A percentile compares a stretch with the other conserved stretches of the same genome.
Conservation (phyloP, 345 rosid genomes). For the Eucalyptus camaldulensis region DNA sequence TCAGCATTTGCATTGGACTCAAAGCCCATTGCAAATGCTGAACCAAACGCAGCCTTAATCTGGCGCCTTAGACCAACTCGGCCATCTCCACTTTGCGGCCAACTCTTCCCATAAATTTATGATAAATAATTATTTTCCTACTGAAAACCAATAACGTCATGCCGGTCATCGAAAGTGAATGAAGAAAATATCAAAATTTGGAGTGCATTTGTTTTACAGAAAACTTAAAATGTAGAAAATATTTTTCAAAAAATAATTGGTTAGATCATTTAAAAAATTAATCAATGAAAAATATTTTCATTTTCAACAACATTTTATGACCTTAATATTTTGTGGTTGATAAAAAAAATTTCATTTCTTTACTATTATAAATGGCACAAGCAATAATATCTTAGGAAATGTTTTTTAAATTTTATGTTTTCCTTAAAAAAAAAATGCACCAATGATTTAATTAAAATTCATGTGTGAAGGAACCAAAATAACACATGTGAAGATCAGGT, state of each 20-base stretch:
- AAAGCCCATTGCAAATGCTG: too few relatives aligned
- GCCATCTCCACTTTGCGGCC: constrained; percentile 61
- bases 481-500: background rate
- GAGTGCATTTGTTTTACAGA: background rate
- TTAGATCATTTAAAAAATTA: too few relatives aligned
- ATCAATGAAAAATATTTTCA: background rate
- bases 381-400: too few relatives aligned
- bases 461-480: background rate
- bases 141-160: background rate
- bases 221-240: too few relatives aligned
- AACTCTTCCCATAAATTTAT: fast-evolving
- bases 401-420: background rate
- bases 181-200: background rate
- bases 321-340: background rate
- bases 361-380: background rate
- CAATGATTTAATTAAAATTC: background rate
- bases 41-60: too few relatives aligned
- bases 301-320: background rate
- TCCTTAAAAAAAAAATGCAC: fast-evolving
- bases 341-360: too few relatives aligned
- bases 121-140: background rate
- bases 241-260: too few relatives aligned
- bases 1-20: too few relatives aligned
- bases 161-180: fast-evolving
- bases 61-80: constrained; percentile 99